Base-by-base conservation (phyloP, 176 grass and related monocot genomes). In the Cocos nucifera region DNA sequence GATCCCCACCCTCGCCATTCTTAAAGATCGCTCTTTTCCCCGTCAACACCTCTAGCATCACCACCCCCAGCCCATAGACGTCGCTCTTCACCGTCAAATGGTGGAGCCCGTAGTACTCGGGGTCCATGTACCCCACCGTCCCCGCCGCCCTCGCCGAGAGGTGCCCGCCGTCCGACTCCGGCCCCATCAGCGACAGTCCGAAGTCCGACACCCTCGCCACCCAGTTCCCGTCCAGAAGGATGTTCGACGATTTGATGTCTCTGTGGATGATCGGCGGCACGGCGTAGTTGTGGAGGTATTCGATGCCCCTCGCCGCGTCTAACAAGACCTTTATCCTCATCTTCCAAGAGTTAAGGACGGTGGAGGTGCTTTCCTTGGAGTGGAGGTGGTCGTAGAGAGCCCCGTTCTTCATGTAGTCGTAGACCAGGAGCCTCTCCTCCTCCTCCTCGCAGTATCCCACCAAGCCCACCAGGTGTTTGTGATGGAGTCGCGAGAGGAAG, bases 41-140 rank as follows among this genome's bases (percentile, higher is more conserved):
- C 0, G 94, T 98, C 0, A 98, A 66, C n/a, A 59, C 57, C 73
- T 98, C 94, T 3, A 98, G 81, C 84, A 89, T 89, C 51, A 98
- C 94, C 28, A 98, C 88, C 15, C 94, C 94, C 35, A 98, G 76
- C 1, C 88, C 79, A 66, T 98, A 98, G 15, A 98, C 85, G 67
- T 98, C 94, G 71, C 84, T 93, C 79, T 92, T 98, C n/a, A 81
- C 82, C 1, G 94, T 98, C 6, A 98, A 73, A 54, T 92, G 87
- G 35, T 92, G 88, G 17, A 85, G 57, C 1, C 88, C 94, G 60
- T 98, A 98, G 73, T 98, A 98, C 67, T 98, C 94, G 8, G 94
- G 94, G 70, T 98, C 94, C 88, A 98, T 98, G 94, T 98, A 98
- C 18, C 94, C 94, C n/a, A 89, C 77, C 19, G 88, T 98, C 15